These are phyloP conservation scores for Sporothrix euskadiensis DNA, from an alignment of 2,329 filamentous ascomycete genomes.

Conservation along the genomic window DNA sequence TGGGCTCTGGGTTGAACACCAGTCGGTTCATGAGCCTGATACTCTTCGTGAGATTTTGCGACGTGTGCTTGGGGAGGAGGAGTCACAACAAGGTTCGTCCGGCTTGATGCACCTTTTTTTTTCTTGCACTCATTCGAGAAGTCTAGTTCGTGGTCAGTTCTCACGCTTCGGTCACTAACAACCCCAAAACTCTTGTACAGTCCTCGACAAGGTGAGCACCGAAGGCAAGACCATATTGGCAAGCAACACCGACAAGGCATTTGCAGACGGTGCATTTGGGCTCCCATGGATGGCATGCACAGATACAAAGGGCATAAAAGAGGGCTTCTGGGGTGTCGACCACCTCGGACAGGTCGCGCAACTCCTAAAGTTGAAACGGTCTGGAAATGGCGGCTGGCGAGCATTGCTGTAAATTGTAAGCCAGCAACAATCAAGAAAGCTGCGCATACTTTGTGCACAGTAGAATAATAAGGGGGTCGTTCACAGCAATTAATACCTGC, in stretches of 20 bases:
- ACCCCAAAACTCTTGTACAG: slow-evolving; percentile 26
- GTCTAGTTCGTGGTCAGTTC: background rate
- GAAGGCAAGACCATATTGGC: slow-evolving; percentile 39
- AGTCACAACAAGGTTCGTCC: slow-evolving; percentile 35
- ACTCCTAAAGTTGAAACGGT: slow-evolving; percentile 41
- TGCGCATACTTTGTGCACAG: no score
- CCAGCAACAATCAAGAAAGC: no score
- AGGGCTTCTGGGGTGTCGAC: slow-evolving; percentile 46
- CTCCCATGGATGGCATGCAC: slow-evolving; percentile 45
- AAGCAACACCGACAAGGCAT: slow-evolving; percentile 42
- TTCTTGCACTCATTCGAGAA: no score
- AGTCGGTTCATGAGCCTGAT: slow-evolving; percentile 36
- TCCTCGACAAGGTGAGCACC: slow-evolving; percentile 35
- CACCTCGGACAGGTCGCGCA: slow-evolving; percentile 42
- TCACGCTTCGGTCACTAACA: background rate
- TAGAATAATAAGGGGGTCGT: no score
- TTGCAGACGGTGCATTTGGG: slow-evolving; percentile 43
- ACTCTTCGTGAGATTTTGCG: slow-evolving; percentile 37
- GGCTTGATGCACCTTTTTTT: no score
- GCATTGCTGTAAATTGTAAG: slow-evolving; percentile 37
- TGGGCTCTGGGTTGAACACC: slow-evolving; percentile 40
- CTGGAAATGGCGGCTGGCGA: slow-evolving; percentile 38
- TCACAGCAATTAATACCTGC: no score
- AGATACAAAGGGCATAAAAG: slow-evolving; percentile 37
- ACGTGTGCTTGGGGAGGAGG: slow-evolving; percentile 36